A percentile compares a stretch with the other conserved stretches of the same genome.
Conservation (phyloP, 106 monocot genomes). For the Allium cepa region DNA sequence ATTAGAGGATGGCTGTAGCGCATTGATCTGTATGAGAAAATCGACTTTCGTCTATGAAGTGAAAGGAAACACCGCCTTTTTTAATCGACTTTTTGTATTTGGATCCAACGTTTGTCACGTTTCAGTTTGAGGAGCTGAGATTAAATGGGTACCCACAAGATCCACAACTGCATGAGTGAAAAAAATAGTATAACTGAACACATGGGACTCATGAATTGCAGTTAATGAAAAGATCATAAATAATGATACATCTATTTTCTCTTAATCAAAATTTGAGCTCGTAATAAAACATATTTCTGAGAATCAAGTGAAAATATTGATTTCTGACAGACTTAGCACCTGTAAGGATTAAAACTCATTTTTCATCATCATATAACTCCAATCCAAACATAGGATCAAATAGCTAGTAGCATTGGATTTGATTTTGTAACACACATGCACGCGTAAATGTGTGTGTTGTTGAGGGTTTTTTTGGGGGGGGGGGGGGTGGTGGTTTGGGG, state of each 20-base stretch:
- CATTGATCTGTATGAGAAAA: constrained; percentile 35
- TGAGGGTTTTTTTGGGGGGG: too few relatives aligned
- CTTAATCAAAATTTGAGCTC: not conserved
- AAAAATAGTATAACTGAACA: not conserved
- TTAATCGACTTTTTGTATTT: constrained; percentile 55
- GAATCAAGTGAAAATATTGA: not conserved
- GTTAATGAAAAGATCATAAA: not conserved
- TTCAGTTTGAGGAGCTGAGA: constrained; percentile 41
- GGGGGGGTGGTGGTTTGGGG: too few relatives aligned
- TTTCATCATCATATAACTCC: not conserved
- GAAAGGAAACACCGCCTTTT: constrained; percentile 46
- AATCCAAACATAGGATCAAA: too few relatives aligned
- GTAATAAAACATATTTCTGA: not conserved
- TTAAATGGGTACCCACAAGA: constrained; percentile 54
- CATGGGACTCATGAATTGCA: not conserved
- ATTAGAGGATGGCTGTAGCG: constrained; percentile 44
- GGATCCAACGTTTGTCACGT: constrained; percentile 38
- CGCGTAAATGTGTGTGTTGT: too few relatives aligned
- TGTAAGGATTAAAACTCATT: not conserved
- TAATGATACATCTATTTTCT: not conserved
- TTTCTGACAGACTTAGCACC: not conserved
- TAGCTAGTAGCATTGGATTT: too few relatives aligned
- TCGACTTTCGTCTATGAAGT: constrained; percentile 50
- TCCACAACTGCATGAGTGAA: constrained; percentile 39
- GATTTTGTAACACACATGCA: too few relatives aligned